These are phyloP conservation scores for Drechmeria coniospora DNA, from an alignment of 2,329 filamentous ascomycete species.

Conservation along the genomic window DNA sequence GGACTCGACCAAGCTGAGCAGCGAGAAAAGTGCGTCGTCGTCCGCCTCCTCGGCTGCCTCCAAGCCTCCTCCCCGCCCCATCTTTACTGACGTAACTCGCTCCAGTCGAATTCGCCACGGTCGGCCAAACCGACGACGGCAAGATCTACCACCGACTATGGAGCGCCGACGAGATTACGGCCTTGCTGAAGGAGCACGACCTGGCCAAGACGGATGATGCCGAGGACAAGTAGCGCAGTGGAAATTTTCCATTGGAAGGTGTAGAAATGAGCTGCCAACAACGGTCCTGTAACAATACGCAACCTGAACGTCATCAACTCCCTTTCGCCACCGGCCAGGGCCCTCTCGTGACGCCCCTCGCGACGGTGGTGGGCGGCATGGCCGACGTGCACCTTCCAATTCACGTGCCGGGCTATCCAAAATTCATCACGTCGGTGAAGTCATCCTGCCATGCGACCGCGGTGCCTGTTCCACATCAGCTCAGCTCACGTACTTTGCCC, in stretches of 20 bases:
- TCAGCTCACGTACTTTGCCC: too few species aligned
- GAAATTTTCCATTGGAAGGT: conserved; percentile 3
- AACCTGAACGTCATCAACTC: too few species aligned
- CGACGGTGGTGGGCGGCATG: too few species aligned
- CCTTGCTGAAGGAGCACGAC: conserved; percentile 86
- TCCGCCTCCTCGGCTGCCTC: too few species aligned
- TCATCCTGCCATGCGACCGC: too few species aligned
- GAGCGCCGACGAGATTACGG: conserved; percentile 92
- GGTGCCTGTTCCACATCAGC: conserved; percentile 11
- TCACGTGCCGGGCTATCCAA: too few species aligned
- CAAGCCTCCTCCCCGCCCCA: too few species aligned
- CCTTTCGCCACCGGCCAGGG: too few species aligned
- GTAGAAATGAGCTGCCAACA: conserved; percentile 3
- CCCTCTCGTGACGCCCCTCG: too few species aligned
- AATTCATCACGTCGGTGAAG: too few species aligned
- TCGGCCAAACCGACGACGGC: conserved; percentile 85
- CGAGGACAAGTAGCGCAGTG: conserved; percentile 41
- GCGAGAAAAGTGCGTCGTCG: conserved; percentile 70
- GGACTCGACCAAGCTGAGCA: conserved; percentile 97
- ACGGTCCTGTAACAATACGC: conserved; percentile 7
- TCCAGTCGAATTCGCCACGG: conserved; percentile 91
- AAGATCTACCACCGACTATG: conserved; percentile 98
- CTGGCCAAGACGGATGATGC: conserved; percentile 72
- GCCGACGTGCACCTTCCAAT: too few species aligned
- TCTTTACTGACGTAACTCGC: conserved; percentile 8